Evolutionary conservation across 1,284 basidiomycete species (phyloP), one percentile per base, ranked within the genome.

Genomic region (Microbotryum violaceum): DNA sequence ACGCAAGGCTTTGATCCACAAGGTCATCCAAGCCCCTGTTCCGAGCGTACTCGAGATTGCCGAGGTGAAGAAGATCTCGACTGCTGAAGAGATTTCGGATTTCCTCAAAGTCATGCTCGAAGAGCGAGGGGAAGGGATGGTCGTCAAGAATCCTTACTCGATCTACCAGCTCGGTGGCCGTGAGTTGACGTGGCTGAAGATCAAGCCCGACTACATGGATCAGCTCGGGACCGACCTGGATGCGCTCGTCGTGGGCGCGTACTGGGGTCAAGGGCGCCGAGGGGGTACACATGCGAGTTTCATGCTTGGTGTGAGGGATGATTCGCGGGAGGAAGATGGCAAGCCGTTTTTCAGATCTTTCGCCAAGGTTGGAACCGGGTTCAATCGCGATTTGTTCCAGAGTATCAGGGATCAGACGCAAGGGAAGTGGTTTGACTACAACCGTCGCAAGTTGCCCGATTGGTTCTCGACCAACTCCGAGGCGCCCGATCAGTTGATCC

Each of bases 161-260:
- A 81, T 84, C 62, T 97, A 97, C 74, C 79, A 83, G 16, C 77
- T 93, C 52, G 91, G 91, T 70, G 89, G 88, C 1, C 81, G 92
- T 57, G 89, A 87, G 69, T 82, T 84, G 71, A 87, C 90, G 70
- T 97, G 93, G 91, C 83, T 93, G 71, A 97, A 97, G 82, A 82
- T 93, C 45, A 97, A 96, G 74, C 92, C 92, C 4, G 69, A 96
- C 72, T 92, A 91, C 70, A 90, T 91, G 85, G 89, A 73, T 55
- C 63, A 67, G 42, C 57, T 71, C 31, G 67, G 64, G 23, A 66
- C 67, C 77, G 91, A 88, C 0, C 84, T 91, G 4, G 92, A 94
- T 66, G 82, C 93, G 0, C 76, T 94, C 2, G 89, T 97, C 31
- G 84, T 96, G 29, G 88, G 77, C 33, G 77, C 76, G 6, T 78